A percentile compares a stretch with the other conserved stretches of the same genome.
Evolutionary conservation across 371 early-diverging fungal genomes (phyloP).

Genomic region (Mortierella sp.): DNA sequence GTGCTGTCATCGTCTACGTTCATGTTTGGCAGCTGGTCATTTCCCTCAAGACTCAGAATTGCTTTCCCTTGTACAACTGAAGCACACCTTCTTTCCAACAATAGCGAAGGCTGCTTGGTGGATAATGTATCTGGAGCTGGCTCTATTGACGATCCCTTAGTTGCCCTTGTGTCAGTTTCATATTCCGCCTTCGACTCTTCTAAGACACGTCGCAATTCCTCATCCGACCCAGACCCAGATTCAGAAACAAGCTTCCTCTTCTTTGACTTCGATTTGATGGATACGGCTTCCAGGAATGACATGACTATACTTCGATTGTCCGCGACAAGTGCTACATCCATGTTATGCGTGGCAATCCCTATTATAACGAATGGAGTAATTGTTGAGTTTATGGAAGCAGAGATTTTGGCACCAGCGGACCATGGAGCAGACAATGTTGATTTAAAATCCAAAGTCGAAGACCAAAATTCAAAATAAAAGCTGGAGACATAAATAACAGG

Average conservation of each 20-base stretch:
- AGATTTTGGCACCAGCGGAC: no score
- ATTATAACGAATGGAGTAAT: no score
- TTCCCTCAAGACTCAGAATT: not conserved
- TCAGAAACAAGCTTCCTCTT: not conserved
- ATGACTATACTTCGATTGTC: not conserved
- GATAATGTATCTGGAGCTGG: not conserved
- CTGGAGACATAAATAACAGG: no score
- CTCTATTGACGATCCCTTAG: not conserved
- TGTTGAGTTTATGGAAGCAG: no score
- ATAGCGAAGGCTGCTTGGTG: not conserved
- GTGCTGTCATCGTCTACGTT: not conserved
- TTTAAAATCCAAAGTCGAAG: no score
- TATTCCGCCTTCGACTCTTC: not conserved
- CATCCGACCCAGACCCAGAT: not conserved
- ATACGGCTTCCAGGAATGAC: not conserved
- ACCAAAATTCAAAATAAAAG: no score
- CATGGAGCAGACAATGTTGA: no score
- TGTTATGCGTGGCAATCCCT: not conserved
- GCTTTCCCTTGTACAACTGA: not conserved
- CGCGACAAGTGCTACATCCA: not conserved
- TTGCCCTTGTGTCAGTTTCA: not conserved
- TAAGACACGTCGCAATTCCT: not conserved
- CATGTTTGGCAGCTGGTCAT: not conserved
- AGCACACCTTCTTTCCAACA: not conserved
- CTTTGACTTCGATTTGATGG: not conserved